Conservation (phyloP, 1,284 basidiomycete species). For the Sporisorium reilianum region DNA sequence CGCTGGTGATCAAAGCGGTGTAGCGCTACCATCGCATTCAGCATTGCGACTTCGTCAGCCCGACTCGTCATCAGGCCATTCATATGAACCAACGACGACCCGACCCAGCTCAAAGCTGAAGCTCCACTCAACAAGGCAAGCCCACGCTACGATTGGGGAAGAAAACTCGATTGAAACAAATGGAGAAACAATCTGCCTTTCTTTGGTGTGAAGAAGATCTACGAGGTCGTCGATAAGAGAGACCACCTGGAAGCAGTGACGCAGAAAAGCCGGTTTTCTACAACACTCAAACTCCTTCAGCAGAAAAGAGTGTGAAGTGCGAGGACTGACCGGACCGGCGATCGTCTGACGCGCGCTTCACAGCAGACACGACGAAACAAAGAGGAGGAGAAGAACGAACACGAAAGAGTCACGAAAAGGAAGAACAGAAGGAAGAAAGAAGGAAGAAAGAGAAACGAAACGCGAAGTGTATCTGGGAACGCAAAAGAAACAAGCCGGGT, state of each 20-base stretch:
- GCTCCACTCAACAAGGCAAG: neutral
- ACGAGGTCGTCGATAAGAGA: conserved; percentile 7
- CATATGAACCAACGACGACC: too few species aligned
- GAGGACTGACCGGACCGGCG: conserved; percentile 43
- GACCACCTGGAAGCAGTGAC: conserved; percentile 16
- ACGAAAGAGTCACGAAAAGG: neutral
- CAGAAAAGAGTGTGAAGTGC: conserved; percentile 22
- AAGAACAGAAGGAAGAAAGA: neutral
- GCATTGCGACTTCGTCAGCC: too few species aligned
- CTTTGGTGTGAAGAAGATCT: conserved; percentile 10
- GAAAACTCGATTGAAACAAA: conserved; percentile 5
- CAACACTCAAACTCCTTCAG: conserved; percentile 17
- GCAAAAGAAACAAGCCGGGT: conserved; percentile 10
- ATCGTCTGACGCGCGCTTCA: conserved; percentile 39
- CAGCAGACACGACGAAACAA: conserved; percentile 23
- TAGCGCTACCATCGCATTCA: too few species aligned
- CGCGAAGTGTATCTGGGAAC: neutral
- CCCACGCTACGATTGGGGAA: neutral
- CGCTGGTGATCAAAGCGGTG: too few species aligned
- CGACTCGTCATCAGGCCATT: too few species aligned
- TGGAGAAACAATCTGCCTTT: conserved; percentile 21
- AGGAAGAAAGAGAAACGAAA: conserved; percentile 1
- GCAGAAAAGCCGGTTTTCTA: conserved; percentile 40
- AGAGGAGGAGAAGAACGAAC: neutral
- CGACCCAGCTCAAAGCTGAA: too few species aligned